Evolutionary conservation across 768 basidiomycete species (phyloP), one percentile per base, ranked within the genome.

Genomic region (Asterophora parasitica): DNA sequence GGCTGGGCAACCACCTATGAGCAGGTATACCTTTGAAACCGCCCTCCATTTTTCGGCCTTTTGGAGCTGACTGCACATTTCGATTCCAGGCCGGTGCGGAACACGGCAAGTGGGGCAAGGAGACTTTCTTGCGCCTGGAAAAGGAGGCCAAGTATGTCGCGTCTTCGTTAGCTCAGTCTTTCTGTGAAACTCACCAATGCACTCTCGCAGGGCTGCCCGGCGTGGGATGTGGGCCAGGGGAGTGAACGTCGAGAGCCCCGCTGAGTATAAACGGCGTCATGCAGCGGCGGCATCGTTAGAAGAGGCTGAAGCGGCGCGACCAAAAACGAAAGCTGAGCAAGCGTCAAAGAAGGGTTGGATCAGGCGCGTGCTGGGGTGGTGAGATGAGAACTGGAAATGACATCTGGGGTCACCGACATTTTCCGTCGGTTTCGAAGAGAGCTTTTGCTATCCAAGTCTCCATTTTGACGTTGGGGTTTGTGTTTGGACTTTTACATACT

Each of bases 1-100:
- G 93, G 92, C 3, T 85, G 82, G 72, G 92, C 71, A 0, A 77
- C 78, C 0, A 83, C 79, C 0, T 96, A 95, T 58, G 77, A 81
- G 46, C 85, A 87, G 62, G 74, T 73, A 32, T 5, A 33, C 15
- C 12, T 32, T 16, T 4, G 1, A 8, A 12, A n/a, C 31, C 37
- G 16, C 12, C 8, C 30, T 10, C 8, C 30, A 10, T 31, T 8
- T 31, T 8, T 9, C 30, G 8, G 4, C 8, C 28, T 30, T 36
- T 17, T 17, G 17, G 9, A 37, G 11, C 36, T 37, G 36, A 37
- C 7, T 4, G 7, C 6, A 9, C 6, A 17, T n/a, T 27, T 26
- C 23, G 8, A 4, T 37, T 23, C 0, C 45, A 77, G 62, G 72
- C 77, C 7, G 88, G 87, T 3, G 91, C 88, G 12, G 87, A 86